phyloP scores from a whole-genome alignment of 139 green algal genomes.

The Desmodesmus armatus region DNA sequence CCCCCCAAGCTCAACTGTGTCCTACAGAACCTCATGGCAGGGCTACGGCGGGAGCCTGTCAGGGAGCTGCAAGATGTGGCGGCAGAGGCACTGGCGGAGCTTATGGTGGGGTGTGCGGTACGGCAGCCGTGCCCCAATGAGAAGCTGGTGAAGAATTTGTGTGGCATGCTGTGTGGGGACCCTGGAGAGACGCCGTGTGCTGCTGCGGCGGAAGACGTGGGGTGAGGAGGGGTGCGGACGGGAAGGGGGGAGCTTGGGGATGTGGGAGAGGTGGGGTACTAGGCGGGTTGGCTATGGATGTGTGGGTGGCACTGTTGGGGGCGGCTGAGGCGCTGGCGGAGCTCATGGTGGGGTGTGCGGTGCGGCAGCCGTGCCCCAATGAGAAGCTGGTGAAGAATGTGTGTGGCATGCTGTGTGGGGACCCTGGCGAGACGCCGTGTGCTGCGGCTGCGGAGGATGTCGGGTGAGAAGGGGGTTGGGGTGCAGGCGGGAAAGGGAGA shows the following conservation, averaged over 20 bases:
- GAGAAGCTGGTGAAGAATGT: conserved; percentile 92
- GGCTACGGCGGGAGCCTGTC: conserved; percentile 75
- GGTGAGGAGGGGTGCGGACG: too few relatives aligned
- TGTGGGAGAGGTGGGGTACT: too few relatives aligned
- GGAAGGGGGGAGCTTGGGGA: too few relatives aligned
- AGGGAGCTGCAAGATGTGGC: conserved; percentile 59
- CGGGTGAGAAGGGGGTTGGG: too few relatives aligned
- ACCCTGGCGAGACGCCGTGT: conserved; percentile 64
- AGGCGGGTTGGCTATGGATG: too few relatives aligned
- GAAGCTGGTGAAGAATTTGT: conserved; percentile 92
- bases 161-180: conserved; percentile 79
- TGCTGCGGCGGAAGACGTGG: conserved; percentile 31
- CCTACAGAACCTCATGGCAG: conserved; percentile 93
- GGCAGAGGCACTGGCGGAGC: conserved; percentile 76
- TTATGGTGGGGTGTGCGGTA: conserved; percentile 69
- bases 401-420: conserved; percentile 77
- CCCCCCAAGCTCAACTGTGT: conserved; percentile 93
- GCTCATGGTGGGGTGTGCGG: conserved; percentile 71
- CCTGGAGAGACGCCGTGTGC: conserved; percentile 56
- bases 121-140: conserved; percentile 86
- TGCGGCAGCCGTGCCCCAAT: conserved; percentile 82
- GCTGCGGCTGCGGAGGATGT: conserved; percentile 34
- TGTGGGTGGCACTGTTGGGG: conserved; percentile 62
- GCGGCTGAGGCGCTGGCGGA: conserved; percentile 77
- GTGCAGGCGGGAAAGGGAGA: too few relatives aligned